Conservation (phyloP, 805 yeast species). For the Suhomyces prunicola region DNA sequence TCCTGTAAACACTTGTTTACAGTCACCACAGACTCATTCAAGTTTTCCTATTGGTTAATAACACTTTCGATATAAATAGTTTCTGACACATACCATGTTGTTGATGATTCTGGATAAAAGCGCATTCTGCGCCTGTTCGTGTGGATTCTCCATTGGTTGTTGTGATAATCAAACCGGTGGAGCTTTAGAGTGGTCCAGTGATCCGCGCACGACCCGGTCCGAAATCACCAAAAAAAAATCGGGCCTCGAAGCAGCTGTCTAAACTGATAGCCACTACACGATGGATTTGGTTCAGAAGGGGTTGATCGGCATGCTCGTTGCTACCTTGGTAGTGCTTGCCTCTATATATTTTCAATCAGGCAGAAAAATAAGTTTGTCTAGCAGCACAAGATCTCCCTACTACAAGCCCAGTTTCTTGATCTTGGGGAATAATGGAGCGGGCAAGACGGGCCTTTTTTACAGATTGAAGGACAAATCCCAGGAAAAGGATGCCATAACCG, state of each 20-base stretch:
- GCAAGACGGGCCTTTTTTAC: constrained; percentile 61
- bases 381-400: constrained; percentile 7
- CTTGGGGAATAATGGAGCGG: constrained; percentile 61
- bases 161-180: neutral
- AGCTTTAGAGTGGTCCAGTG: neutral
- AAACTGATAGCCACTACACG: neutral
- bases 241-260: neutral
- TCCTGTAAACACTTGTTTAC: constrained; percentile 60
- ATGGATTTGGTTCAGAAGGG: constrained; percentile 30
- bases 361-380: constrained; percentile 1
- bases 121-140: constrained; percentile 76
- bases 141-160: constrained; percentile 72
- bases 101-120: constrained; percentile 71
- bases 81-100: constrained; percentile 57
- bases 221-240: neutral
- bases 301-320: constrained; percentile 24
- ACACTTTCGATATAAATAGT: neutral
- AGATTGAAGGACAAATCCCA: constrained; percentile 17
- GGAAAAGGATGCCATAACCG: constrained; percentile 9
- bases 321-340: constrained; percentile 22
- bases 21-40: constrained; percentile 67
- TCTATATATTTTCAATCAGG: constrained; percentile 22
- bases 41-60: constrained; percentile 49
- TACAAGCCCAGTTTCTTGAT: constrained; percentile 57
- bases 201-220: neutral